A percentile compares a stretch with the other conserved stretches of the same genome.
phyloP scores from a whole-genome alignment of 176 grass and related monocot genomes.

The Rhynchospora tenuis region DNA sequence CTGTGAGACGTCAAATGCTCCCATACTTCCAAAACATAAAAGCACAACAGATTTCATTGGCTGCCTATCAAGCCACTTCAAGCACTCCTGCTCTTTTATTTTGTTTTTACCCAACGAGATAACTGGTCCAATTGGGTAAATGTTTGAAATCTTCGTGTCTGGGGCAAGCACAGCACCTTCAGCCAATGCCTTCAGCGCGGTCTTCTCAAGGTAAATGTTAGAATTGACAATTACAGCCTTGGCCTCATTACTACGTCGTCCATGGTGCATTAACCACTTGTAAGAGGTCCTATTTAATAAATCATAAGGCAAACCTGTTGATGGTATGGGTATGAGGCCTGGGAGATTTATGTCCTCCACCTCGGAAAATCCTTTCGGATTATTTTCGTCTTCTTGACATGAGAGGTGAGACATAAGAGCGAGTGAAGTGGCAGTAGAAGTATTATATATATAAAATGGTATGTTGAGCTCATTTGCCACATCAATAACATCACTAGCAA shows the following conservation, averaged over 20 bases:
- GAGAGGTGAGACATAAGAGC: slow-evolving; percentile 52
- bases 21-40: slow-evolving; percentile 79
- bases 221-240: slow-evolving; percentile 69
- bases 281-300: slow-evolving; percentile 46
- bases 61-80: slow-evolving; percentile 54
- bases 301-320: slow-evolving; percentile 32
- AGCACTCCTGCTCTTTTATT: slow-evolving; percentile 37
- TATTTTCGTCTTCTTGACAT: slow-evolving; percentile 22
- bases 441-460: slow-evolving; percentile 55
- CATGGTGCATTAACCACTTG: slow-evolving; percentile 40
- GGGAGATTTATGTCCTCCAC: slow-evolving; percentile 32
- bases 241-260: slow-evolving; percentile 34
- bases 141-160: not conserved
- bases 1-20: slow-evolving; percentile 44
- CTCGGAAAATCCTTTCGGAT: slow-evolving; percentile 33
- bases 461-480: slow-evolving; percentile 47
- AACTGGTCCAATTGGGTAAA: slow-evolving; percentile 53
- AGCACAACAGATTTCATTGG: slow-evolving; percentile 47
- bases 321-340: slow-evolving; percentile 38
- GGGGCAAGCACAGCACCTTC: not conserved
- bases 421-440: slow-evolving; percentile 43
- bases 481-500: slow-evolving; percentile 48
- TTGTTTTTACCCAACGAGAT: slow-evolving; percentile 17
- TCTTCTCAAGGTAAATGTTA: slow-evolving; percentile 33
- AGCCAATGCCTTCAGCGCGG: slow-evolving; percentile 27